Conservation (phyloP, 202 grass and related monocot genomes). For the Carex sylvatica region DNA sequence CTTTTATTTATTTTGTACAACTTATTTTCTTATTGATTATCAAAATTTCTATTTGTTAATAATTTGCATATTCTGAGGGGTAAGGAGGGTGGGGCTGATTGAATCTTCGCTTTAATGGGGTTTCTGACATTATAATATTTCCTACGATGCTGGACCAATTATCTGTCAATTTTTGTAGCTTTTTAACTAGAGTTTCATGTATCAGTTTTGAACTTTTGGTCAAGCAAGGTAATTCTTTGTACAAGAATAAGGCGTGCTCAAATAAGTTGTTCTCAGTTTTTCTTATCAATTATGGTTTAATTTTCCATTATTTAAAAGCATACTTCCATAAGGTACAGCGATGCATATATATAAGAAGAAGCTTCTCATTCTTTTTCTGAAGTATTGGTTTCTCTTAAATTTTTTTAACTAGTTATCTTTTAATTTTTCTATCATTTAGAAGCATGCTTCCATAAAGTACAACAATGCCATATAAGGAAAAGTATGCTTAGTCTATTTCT, state of each 20-base stretch:
- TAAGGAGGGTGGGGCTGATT: background rate
- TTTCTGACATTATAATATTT: background rate
- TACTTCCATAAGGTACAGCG: background rate
- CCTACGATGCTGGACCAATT: background rate
- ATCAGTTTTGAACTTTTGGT: background rate
- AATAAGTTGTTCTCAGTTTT: background rate
- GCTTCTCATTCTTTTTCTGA: background rate
- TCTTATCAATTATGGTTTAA: background rate
- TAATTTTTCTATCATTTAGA: slow-evolving; percentile 5
- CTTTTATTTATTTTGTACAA: background rate
- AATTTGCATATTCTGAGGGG: slow-evolving; percentile 5
- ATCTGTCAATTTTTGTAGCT: background rate
- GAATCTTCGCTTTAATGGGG: background rate
- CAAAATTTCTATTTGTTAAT: background rate
- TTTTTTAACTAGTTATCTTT: background rate
- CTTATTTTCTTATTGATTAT: background rate
- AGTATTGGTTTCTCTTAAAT: background rate
- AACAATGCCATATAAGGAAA: too few species aligned
- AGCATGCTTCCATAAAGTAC: background rate
- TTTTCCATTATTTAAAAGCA: background rate
- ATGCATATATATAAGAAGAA: background rate
- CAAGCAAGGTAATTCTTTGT: background rate
- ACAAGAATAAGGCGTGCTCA: background rate
- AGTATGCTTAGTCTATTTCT: background rate
- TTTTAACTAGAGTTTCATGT: background rate